Conservation (phyloP, 768 basidiomycete species). For the Xerocomus brunneocitrinus region DNA sequence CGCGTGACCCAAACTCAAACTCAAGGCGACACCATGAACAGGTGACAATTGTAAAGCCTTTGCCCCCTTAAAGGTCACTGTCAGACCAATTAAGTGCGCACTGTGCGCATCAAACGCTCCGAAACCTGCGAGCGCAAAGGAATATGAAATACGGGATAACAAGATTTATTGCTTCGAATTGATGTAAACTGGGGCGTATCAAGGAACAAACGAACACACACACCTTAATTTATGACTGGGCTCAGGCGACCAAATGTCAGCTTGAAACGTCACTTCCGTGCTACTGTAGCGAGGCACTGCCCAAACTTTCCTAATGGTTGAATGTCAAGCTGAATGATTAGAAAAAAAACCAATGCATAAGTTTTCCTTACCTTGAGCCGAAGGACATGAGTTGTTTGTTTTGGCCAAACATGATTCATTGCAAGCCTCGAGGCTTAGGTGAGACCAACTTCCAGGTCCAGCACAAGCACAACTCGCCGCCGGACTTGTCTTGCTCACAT, state of each 20-base stretch:
- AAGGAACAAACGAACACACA: conserved; percentile 4
- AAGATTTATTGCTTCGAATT: conserved; percentile 3
- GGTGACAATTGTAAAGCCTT: conserved; percentile 10
- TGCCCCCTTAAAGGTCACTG: conserved; percentile 1
- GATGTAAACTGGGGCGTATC: conserved; percentile 11
- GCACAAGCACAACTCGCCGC: conserved; percentile 10
- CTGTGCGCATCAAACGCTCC: conserved; percentile 10
- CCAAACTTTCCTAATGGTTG: not conserved
- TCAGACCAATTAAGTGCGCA: conserved; percentile 11
- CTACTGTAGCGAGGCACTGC: not conserved
- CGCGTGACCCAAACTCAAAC: conserved; percentile 15
- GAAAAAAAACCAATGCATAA: not conserved
- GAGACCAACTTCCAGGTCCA: conserved; percentile 16
- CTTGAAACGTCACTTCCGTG: not conserved
- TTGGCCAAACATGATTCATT: conserved; percentile 25
- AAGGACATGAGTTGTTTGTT: conserved; percentile 24
- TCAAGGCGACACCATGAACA: conserved; percentile 13
- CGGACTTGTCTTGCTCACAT: conserved; percentile 11
- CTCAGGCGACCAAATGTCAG: not conserved
- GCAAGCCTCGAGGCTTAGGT: conserved; percentile 29
- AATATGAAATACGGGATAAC: conserved; percentile 18
- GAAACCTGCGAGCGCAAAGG: conserved; percentile 5
- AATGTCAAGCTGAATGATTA: not conserved
- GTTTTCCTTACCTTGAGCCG: not conserved
- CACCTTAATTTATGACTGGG: conserved; percentile 5